phyloP scores from a whole-genome alignment of 805 yeast genomes.

The Saccharomycopsis fermentans region DNA sequence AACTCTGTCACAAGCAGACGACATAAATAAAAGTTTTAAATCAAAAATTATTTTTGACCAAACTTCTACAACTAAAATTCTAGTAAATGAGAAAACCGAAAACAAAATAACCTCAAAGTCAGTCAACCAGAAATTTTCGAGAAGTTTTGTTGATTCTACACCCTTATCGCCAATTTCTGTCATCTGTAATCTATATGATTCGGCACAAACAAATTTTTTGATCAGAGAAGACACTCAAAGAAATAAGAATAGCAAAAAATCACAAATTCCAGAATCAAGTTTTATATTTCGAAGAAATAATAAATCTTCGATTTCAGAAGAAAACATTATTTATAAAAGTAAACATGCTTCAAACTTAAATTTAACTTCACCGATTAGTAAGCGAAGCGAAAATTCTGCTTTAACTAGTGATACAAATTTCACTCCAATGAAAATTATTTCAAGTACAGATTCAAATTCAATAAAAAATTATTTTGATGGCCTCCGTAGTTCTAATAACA shows the following conservation, averaged over 20 bases:
- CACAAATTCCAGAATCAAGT: neutral
- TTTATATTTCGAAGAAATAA: neutral
- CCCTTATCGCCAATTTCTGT: neutral
- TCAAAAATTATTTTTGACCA: neutral
- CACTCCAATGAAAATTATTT: neutral
- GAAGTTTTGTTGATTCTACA: neutral
- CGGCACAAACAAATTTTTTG: neutral
- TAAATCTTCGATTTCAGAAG: neutral
- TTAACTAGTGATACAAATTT: neutral
- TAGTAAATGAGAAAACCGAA: neutral
- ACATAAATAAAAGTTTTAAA: neutral
- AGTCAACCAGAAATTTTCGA: neutral
- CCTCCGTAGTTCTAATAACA: neutral
- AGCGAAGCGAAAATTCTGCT: neutral
- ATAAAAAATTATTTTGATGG: neutral
- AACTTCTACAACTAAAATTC: neutral
- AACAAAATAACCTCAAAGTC: neutral
- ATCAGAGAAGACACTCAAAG: neutral
- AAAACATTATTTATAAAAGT: neutral
- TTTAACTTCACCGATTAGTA: neutral
- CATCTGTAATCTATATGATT: neutral
- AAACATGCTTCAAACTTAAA: neutral
- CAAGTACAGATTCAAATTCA: neutral
- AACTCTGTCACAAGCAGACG: neutral
- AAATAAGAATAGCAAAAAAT: neutral